Base-by-base conservation (phyloP, 148 eudicot species). In the Gaultheria prostrata region DNA sequence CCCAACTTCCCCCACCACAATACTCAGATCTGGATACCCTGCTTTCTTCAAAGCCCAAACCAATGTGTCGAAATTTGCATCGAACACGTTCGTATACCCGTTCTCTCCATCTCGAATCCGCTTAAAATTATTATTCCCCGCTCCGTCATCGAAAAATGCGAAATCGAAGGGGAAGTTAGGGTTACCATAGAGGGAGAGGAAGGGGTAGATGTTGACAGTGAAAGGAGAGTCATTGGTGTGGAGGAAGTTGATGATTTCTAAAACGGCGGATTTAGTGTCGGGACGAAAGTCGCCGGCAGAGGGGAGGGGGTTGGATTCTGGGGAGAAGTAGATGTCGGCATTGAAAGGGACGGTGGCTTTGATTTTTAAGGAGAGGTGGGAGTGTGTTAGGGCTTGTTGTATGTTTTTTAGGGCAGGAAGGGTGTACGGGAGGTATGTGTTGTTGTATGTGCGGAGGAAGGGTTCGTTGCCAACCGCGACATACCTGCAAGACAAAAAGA, bases 391-490 rank as follows among this genome's bases (percentile, higher is more conserved):
- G 32, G 98, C 96, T 59, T 90, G 90, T 51, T 95, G 98, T 35
- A 97, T 83, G 89, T 97, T 95, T 48, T 84, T 84, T 3, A 97
- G 86, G 70, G 98, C 99, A 11, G 99, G 99, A 50, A 93, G 87
- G 43, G 92, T 93, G 86, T 75, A 82, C 2, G 87, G 89, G 15
- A 92, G 82, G 77, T 91, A 97, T 6, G 92, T 89, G 35, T 90
- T 91, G 83, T 95, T 97, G 90, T 97, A 95, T 73, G 94, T 86
- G 81, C 72, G 85, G 0, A 97, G 94, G 26, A 95, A 91, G 0
- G 99, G 99, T 50, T 97, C 99, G 80, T 95, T 97, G 21, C 99
- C 99, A 33, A 97, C 99, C n/a, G 98, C 99, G 63, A 97, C 98
- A 85, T 97, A 95, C 88, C 98, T 95, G 89, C 74, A 87, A 81